Evolutionary conservation across 768 basidiomycete genomes (phyloP), one percentile per base, ranked within the genome.

Genomic region (Boletales sp.): DNA sequence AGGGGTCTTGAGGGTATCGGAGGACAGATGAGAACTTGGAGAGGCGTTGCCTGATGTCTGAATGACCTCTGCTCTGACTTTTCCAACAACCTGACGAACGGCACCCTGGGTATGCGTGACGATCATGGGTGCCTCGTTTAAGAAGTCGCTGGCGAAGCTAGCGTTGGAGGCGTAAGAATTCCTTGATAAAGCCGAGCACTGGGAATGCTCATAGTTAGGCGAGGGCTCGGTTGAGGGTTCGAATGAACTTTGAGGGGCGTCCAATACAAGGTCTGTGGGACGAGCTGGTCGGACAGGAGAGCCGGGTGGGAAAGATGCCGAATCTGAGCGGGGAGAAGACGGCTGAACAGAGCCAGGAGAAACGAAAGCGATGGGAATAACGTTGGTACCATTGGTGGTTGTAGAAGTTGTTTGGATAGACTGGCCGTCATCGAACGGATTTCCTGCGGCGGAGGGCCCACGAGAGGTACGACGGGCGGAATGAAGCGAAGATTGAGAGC

Each of bases 331-430:
- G 12, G 64, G 27, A 68, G 66, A 32, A 67, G 72, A 31, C 53
- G 65, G 42, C 4, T 53, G 55, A 18, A 68, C 64, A 11, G 78
- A 75, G 18, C 80, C 80, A 15, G 86, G 80, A 19, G 84, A 70
- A 32, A 91, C 84, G 38, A 91, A 75, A 12, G 89, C 89, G 52
- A 92, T 91, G 53, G 89, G 89, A 50, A 92, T 92, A 55, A 90
- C 89, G 57, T 92, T 92, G 19, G 90, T 87, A 38, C 81, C 80
- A 62, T 87, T 84, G 13, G 88, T 85, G 39, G 81, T 77, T n/a
- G 84, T 81, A 10, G 79, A 78, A 1, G 74, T 72, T 27, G 90
- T 92, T 67, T 88, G 86, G 51, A 92, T 92, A 35, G 89, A 91
- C 42, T 86, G 81, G 24, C 68, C 70, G 59, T 92, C 89, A 38